Evolutionary conservation across 805 yeast genomes (phyloP).

Genomic region (Lipomyces starkeyi): DNA sequence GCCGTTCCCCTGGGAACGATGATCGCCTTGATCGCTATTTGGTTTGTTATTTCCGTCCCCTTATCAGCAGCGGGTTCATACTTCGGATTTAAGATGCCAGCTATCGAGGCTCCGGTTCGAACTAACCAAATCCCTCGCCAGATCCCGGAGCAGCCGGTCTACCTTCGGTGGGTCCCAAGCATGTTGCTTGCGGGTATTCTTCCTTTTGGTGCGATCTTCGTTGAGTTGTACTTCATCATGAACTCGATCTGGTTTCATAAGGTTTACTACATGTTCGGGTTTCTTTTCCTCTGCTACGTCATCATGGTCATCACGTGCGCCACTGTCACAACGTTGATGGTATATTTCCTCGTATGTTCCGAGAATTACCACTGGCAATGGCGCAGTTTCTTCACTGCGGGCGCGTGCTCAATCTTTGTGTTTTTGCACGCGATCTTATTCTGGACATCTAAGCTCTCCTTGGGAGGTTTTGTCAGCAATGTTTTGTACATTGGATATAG

Average conservation of each 20-base stretch:
- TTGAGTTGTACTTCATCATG: constrained; percentile 91
- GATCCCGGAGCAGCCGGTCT: constrained; percentile 90
- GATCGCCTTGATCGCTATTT: constrained; percentile 75
- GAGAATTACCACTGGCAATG: constrained; percentile 99
- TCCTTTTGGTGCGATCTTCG: constrained; percentile 94
- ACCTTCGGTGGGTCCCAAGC: constrained; percentile 68
- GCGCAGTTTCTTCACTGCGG: constrained; percentile 86
- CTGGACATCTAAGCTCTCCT: constrained; percentile 56
- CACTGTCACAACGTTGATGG: constrained; percentile 76
- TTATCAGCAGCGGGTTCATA: constrained; percentile 83
- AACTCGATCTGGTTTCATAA: constrained; percentile 92
- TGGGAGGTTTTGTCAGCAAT: constrained; percentile 76
- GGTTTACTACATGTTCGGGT: constrained; percentile 97
- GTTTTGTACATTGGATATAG: constrained; percentile 87
- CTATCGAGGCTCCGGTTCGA: constrained; percentile 74
- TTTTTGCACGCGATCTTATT: constrained; percentile 78
- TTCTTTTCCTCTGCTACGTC: constrained; percentile 84
- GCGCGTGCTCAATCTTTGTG: constrained; percentile 85
- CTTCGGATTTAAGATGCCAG: constrained; percentile 67
- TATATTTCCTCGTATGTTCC: constrained; percentile 82
- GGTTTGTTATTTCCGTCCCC: constrained; percentile 88
- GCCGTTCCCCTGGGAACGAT: constrained; percentile 94
- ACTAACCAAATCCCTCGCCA: constrained; percentile 97
- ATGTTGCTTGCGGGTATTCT: constrained; percentile 83
- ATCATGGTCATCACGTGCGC: constrained; percentile 82